Conservation (phyloP, 176 grass and related monocot genomes). For the Oryza glaberrima region DNA sequence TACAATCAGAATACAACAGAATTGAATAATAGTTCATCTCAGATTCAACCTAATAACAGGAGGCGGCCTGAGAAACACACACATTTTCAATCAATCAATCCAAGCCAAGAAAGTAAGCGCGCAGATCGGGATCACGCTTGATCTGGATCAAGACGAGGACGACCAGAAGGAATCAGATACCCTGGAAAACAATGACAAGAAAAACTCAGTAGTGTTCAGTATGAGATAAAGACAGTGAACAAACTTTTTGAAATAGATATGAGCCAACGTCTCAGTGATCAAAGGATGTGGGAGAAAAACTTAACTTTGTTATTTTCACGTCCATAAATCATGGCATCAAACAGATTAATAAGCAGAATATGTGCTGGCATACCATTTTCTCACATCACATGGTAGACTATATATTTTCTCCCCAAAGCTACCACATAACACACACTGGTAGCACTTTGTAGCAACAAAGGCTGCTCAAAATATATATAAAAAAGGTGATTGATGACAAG, state of each 20-base stretch:
- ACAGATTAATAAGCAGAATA: background rate
- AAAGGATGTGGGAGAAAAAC: background rate
- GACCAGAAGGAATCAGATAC: background rate
- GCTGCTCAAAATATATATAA: background rate
- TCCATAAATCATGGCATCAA: background rate
- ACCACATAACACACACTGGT: background rate
- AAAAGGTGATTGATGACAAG: too few species aligned
- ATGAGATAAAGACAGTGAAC: background rate
- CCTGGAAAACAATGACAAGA: constrained; percentile 45
- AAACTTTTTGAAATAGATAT: background rate
- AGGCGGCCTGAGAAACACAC: too few species aligned
- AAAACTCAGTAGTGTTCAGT: constrained; percentile 12
- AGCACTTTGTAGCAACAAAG: background rate
- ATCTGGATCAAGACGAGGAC: too few species aligned
- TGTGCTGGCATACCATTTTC: background rate
- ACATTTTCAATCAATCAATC: too few species aligned
- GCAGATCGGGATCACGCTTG: too few species aligned
- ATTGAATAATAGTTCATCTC: too few species aligned
- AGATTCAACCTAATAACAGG: too few species aligned
- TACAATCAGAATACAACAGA: too few species aligned
- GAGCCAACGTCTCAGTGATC: constrained; percentile 11
- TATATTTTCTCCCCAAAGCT: background rate
- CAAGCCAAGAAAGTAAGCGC: too few species aligned
- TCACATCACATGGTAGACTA: background rate
- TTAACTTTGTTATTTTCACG: background rate